Evolutionary conservation across 2,329 filamentous ascomycete species (phyloP).

Genomic region (Endothia cerciana): DNA sequence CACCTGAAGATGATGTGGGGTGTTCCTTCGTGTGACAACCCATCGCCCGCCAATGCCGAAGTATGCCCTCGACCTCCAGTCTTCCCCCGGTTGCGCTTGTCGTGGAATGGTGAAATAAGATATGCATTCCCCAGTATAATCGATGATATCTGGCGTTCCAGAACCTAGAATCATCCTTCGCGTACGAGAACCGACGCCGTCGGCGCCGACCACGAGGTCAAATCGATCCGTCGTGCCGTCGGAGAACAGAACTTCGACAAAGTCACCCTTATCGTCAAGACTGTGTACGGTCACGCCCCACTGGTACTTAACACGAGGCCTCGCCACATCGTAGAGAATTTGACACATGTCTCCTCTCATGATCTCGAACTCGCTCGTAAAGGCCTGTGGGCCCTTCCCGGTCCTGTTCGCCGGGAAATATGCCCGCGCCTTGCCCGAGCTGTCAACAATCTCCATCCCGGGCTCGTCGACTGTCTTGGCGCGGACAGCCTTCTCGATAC

Average conservation of each 20-base stretch:
- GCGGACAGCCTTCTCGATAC: constrained; percentile 43
- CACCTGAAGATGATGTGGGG: constrained; percentile 5
- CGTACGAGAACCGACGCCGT: constrained; percentile 54
- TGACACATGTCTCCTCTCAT: constrained; percentile 58
- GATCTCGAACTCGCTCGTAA: constrained; percentile 63
- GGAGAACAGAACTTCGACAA: constrained; percentile 42
- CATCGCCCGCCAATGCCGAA: constrained; percentile 38
- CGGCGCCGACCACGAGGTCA: constrained; percentile 58
- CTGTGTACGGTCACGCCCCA: constrained; percentile 35
- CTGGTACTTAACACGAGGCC: constrained; percentile 35
- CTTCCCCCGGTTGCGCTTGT: constrained; percentile 7
- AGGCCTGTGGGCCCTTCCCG: constrained; percentile 45
- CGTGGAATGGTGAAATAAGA: constrained; percentile 30
- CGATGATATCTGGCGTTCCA: constrained; percentile 19
- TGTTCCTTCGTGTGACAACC: constrained; percentile 43
- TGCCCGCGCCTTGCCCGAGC: constrained; percentile 45
- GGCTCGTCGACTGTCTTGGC: constrained; percentile 27
- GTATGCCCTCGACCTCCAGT: constrained; percentile 31
- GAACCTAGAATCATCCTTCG: constrained; percentile 46
- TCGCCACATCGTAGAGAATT: constrained; percentile 48
- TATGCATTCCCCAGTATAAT: constrained; percentile 29
- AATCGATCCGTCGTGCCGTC: constrained; percentile 47
- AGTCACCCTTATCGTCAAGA: constrained; percentile 35
- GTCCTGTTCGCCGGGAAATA: constrained; percentile 45
- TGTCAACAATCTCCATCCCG: constrained; percentile 43